Base-by-base conservation (phyloP, 257 asterid genomes). In the Haberlea rhodopensis region DNA sequence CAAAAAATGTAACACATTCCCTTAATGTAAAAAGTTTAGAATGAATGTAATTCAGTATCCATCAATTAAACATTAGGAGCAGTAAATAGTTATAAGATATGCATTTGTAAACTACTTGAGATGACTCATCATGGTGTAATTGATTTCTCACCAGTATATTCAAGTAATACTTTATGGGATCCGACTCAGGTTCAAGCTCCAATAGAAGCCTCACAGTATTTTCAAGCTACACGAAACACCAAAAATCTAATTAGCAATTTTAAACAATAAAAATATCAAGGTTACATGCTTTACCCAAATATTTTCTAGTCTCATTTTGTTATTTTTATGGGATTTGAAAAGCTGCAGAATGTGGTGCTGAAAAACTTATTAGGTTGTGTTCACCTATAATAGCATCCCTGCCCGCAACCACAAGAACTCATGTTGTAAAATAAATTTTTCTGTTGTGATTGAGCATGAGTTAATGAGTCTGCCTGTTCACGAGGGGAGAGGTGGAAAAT, bases 151-250 rank as follows among this genome's bases (percentile, higher is more conserved):
- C 48, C 48, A 10, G 48, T 10, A 37, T 37, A 13, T 37, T 37
- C 48, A 37, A 37, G 48, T 37, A 37, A 37, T 37, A 37, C 48
- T 37, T 37, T 1, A 37, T 37, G 0, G 48, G 48, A 11, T 37
- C 48, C 13, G 48, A 37, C 48, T 37, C 48, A 37, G 48, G 48
- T 37, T 37, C 48, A 37, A 37, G 48, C 48, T 37, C 48, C 48
- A 37, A 37, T 13, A 37, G 48, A 18, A 37, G 48, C 48, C 48
- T 37, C 11, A 37, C 15, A 1, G 48, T 37, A 37, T 37, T 37
- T 37, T 37, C 48, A 11, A 37, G 48, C 99, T 92, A 73, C 87
- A 87, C 7, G 69, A 85, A 68, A 63, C 75, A 76, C 64, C 71
- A 79, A 67, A 66, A 66, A 71, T 37, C 43, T 57, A 76, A 54